Conservation (phyloP, 108 stramenopile genomes). For the Skeletonema potamos region DNA sequence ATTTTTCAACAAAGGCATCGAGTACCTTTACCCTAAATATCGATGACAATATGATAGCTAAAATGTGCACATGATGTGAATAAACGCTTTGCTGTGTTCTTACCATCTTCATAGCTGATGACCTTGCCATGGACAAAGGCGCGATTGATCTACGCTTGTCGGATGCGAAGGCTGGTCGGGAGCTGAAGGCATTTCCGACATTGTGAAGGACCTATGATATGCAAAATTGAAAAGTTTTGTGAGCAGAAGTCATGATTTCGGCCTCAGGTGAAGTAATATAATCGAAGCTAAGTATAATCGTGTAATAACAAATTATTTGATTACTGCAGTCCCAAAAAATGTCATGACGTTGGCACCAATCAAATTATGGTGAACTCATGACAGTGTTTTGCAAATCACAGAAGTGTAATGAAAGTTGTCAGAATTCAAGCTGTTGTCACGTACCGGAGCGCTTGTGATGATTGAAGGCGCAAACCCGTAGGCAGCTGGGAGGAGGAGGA, state of each 20-base stretch:
- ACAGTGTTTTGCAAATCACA: conserved; percentile 2
- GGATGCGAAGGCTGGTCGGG: conserved; percentile 7
- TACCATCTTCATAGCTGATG: conserved; percentile 22
- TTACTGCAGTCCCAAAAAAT: not conserved
- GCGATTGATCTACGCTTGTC: conserved; percentile 3
- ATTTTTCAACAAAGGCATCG: conserved; percentile 15
- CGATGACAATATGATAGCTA: not conserved
- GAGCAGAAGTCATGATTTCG: not conserved
- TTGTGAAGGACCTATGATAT: conserved; percentile 17
- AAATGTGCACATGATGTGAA: not conserved
- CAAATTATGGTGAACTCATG: not conserved
- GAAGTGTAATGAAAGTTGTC: not conserved
- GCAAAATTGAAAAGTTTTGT: not conserved
- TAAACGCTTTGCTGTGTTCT: not conserved
- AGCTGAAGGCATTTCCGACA: conserved; percentile 9
- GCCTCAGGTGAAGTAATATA: not conserved
- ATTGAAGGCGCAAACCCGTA: conserved; percentile 18
- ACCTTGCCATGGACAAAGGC: not conserved
- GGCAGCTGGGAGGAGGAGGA: conserved; percentile 21
- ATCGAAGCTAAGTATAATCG: not conserved
- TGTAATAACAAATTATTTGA: not conserved
- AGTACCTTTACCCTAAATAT: conserved; percentile 2
- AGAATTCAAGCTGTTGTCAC: not conserved
- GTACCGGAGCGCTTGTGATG: conserved; percentile 11
- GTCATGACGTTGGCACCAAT: not conserved